Evolutionary conservation across 2,329 filamentous ascomycete species (phyloP).

Genomic region (Davidsoniella neocaledoniae): DNA sequence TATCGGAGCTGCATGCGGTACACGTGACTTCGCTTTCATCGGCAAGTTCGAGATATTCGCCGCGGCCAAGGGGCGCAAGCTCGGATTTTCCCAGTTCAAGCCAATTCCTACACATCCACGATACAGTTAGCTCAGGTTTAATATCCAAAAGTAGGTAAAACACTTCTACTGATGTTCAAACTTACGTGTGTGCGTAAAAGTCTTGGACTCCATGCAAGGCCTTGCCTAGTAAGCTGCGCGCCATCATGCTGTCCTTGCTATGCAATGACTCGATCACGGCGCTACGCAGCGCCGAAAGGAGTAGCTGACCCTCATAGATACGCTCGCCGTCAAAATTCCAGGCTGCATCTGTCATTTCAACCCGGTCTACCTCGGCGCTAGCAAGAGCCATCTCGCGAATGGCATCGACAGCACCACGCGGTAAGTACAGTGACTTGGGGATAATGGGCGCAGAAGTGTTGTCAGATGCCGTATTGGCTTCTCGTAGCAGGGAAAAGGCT

Average conservation of each 20-base stretch:
- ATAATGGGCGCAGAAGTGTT: not conserved
- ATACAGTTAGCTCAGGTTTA: not conserved
- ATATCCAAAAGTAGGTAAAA: not conserved
- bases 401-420: constrained; percentile 9
- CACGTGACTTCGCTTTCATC: constrained; percentile 3
- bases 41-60: constrained; percentile 4
- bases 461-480: not conserved
- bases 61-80: constrained; percentile 7
- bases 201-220: constrained; percentile 13
- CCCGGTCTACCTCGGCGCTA: constrained; percentile 8
- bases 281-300: constrained; percentile 7
- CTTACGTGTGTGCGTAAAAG: constrained; percentile 13
- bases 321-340: constrained; percentile 13
- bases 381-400: constrained; percentile 10
- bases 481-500: not conserved
- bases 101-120: constrained; percentile 4
- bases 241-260: constrained; percentile 3
- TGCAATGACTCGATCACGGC: constrained; percentile 8
- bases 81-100: constrained; percentile 9
- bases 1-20: not conserved
- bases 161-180: not conserved
- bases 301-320: constrained; percentile 6
- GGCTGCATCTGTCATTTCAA: constrained; percentile 1
- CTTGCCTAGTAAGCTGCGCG: constrained; percentile 11
- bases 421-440: not conserved